These are phyloP conservation scores for Xerocomellus amylosporus DNA, from an alignment of 768 basidiomycete species.

Conservation along the genomic window DNA sequence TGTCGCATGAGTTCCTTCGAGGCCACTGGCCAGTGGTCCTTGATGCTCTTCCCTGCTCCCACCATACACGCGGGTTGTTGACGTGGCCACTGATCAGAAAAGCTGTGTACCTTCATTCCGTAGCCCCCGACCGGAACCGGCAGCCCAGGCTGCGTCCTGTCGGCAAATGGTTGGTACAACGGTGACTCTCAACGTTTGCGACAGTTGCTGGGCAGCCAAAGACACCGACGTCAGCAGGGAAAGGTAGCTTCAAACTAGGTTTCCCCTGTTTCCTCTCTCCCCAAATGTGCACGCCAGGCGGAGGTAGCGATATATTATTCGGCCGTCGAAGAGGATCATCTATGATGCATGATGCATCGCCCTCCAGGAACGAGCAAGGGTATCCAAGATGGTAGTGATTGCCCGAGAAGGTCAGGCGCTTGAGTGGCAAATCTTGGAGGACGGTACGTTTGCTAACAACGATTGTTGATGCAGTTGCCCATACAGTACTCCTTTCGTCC, in stretches of 20 bases:
- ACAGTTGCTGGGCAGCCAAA: conserved; percentile 84
- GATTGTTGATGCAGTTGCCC: conserved; percentile 53
- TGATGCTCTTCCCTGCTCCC: too few species aligned
- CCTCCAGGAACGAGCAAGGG: conserved; percentile 91
- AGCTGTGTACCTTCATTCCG: too few species aligned
- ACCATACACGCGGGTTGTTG: too few species aligned
- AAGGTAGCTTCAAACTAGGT: conserved; percentile 80
- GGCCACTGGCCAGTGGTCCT: too few species aligned
- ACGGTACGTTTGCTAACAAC: neutral
- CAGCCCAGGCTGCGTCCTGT: conserved; percentile 70
- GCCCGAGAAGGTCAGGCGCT: conserved; percentile 72
- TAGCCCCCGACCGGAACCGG: conserved; percentile 61
- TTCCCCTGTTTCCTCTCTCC: too few species aligned
- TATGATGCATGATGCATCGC: too few species aligned
- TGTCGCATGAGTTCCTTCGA: too few species aligned
- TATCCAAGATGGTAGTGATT: conserved; percentile 92
- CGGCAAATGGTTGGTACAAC: conserved; percentile 95
- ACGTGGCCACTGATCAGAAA: too few species aligned
- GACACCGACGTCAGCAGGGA: conserved; percentile 91
- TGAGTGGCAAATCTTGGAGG: neutral
- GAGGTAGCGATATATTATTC: conserved; percentile 45
- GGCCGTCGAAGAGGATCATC: conserved; percentile 82
- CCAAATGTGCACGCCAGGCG: too few species aligned
- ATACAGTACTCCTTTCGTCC: conserved; percentile 69
- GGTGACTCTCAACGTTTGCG: conserved; percentile 86